phyloP scores from a whole-genome alignment of 192 early-diverging fungal species.

The Linnemannia exigua region DNA sequence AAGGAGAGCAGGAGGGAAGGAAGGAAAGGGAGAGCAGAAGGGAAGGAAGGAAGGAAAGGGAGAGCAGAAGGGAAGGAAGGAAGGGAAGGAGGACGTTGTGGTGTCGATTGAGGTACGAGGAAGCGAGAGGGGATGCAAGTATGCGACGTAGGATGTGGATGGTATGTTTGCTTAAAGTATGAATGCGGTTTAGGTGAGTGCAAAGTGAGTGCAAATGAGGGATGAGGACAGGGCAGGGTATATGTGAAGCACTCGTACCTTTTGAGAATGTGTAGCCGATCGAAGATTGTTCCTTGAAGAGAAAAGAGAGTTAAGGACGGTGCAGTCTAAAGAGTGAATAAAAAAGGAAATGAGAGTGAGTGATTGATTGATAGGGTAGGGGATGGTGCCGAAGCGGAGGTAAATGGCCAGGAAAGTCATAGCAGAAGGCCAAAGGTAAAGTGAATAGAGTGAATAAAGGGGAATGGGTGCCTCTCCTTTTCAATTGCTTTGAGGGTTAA shows the following conservation, averaged over 20 bases:
- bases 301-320: not conserved
- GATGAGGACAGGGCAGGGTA: too few relatives aligned
- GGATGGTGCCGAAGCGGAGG: not conserved
- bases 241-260: not conserved
- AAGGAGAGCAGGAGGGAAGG: too few relatives aligned
- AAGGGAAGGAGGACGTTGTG: not conserved
- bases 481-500: not conserved
- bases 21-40: not conserved
- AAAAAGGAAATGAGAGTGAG: not conserved
- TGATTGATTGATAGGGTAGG: not conserved
- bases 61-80: not conserved
- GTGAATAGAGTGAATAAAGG: conserved; percentile 5
- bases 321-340: not conserved
- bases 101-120: not conserved
- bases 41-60: not conserved
- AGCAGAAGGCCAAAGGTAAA: not conserved
- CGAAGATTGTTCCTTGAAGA: not conserved
- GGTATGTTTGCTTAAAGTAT: too few relatives aligned
- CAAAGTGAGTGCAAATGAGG: too few relatives aligned
- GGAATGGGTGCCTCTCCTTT: not conserved
- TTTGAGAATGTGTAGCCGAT: not conserved
- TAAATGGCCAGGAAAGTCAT: not conserved
- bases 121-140: not conserved
- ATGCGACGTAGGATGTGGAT: too few relatives aligned
- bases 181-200: too few relatives aligned